phyloP scores from a whole-genome alignment of 2,329 filamentous ascomycete genomes.

The Lasiodiplodia sp. region DNA sequence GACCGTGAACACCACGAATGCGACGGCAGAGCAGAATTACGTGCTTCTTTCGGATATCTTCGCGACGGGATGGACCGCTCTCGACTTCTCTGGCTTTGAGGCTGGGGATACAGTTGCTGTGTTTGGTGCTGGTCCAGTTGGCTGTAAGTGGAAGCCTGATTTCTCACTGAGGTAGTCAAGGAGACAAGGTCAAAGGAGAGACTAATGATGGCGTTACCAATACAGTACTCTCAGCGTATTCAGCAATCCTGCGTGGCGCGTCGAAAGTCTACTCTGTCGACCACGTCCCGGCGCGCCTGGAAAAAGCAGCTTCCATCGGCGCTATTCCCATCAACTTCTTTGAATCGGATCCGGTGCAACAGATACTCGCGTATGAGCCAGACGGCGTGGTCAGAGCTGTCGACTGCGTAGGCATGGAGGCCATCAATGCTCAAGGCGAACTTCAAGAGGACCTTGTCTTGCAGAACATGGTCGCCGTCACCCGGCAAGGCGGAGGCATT shows the following conservation, averaged over 20 bases:
- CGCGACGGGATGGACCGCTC: slow-evolving; percentile 48
- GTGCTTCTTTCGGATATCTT: slow-evolving; percentile 49
- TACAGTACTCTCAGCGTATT: slow-evolving; percentile 32
- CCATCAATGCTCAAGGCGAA: slow-evolving; percentile 34
- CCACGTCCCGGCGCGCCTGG: slow-evolving; percentile 32
- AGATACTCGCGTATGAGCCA: slow-evolving; percentile 32
- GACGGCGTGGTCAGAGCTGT: slow-evolving; percentile 31
- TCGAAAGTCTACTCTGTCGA: slow-evolving; percentile 34
- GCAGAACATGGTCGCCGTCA: slow-evolving; percentile 40
- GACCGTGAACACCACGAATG: neutral
- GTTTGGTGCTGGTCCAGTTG: slow-evolving; percentile 34
- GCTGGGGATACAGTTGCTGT: slow-evolving; percentile 40
- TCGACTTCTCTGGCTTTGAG: slow-evolving; percentile 49
- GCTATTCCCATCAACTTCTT: slow-evolving; percentile 33
- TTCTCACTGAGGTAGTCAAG: too few species aligned
- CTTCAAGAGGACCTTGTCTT: slow-evolving; percentile 36
- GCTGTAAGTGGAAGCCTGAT: neutral
- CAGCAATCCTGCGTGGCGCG: slow-evolving; percentile 34
- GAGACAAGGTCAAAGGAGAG: too few species aligned
- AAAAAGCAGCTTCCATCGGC: slow-evolving; percentile 31
- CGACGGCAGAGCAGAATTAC: slow-evolving; percentile 33
- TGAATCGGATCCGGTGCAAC: slow-evolving; percentile 31
- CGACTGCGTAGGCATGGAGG: slow-evolving; percentile 32
- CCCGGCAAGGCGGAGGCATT: slow-evolving; percentile 39
- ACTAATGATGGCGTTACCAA: too few species aligned